Percentiles rank a stretch among this genome's conserved stretches.
Conservation (phyloP, 257 asterid species). For the Misopates orontium region DNA sequence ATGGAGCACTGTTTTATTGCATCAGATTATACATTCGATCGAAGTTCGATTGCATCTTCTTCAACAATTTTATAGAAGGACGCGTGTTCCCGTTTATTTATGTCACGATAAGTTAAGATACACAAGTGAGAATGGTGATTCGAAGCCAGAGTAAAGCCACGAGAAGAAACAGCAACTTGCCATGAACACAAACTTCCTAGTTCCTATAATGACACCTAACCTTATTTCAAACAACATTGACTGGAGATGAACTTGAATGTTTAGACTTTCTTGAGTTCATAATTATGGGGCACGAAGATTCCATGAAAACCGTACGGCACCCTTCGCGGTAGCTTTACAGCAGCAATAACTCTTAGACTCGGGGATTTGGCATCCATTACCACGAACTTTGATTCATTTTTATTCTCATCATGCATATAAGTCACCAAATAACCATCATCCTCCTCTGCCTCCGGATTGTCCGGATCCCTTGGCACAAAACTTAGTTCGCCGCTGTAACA, state of each 20-base stretch:
- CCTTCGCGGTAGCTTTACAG: constrained; percentile 60
- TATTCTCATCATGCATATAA: constrained; percentile 58
- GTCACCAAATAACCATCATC: constrained; percentile 78
- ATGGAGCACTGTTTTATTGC: too few relatives aligned
- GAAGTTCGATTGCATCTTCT: too few relatives aligned
- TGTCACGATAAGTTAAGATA: too few relatives aligned
- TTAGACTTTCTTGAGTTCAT: constrained; percentile 35
- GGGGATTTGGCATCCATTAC: constrained; percentile 87
- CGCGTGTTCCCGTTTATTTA: too few relatives aligned
- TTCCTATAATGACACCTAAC: too few relatives aligned
- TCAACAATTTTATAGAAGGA: too few relatives aligned
- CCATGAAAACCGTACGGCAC: constrained; percentile 91
- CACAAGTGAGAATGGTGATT: too few relatives aligned
- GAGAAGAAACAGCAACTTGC: too few relatives aligned
- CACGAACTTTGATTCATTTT: constrained; percentile 51
- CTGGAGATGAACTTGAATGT: not conserved
- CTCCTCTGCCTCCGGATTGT: constrained; percentile 40
- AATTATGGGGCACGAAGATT: constrained; percentile 45
- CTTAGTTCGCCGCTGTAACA: constrained; percentile 46
- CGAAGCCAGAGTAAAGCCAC: too few relatives aligned
- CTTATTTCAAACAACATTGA: too few relatives aligned
- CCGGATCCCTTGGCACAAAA: constrained; percentile 43
- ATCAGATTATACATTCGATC: too few relatives aligned
- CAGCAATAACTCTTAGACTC: constrained; percentile 56
- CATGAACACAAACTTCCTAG: too few relatives aligned